phyloP scores from a whole-genome alignment of 2,329 filamentous ascomycete species.

The Fusarium brachygibbosum region DNA sequence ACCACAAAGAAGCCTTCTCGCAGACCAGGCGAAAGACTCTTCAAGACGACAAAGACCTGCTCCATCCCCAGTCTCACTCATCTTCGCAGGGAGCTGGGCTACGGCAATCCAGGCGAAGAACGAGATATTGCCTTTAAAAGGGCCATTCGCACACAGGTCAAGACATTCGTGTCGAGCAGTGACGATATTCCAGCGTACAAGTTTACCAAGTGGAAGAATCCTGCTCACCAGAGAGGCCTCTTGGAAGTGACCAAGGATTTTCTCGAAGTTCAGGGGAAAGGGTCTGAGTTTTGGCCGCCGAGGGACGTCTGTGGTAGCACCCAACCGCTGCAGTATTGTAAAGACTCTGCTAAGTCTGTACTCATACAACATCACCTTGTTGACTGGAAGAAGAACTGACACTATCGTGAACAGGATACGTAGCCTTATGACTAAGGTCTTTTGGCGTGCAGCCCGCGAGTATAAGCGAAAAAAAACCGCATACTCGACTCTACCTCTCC shows the following conservation, averaged over 20 bases:
- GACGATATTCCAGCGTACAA: neutral
- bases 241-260: constrained; percentile 38
- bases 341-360: constrained; percentile 27
- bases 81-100: constrained; percentile 39
- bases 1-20: neutral
- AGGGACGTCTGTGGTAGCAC: neutral
- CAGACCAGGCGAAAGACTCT: constrained; percentile 5
- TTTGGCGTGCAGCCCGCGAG: constrained; percentile 25
- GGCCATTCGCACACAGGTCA: constrained; percentile 8
- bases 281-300: constrained; percentile 39
- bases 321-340: constrained; percentile 21
- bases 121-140: constrained; percentile 41
- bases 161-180: constrained; percentile 16
- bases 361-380: neutral
- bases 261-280: constrained; percentile 29
- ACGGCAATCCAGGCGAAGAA: constrained; percentile 12
- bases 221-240: constrained; percentile 34
- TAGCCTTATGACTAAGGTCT: constrained; percentile 30
- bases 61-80: constrained; percentile 30
- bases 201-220: constrained; percentile 29
- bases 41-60: constrained; percentile 15
- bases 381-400: neutral
- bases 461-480: constrained; percentile 8
- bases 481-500: fast-evolving
- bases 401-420: constrained; percentile 12